Base-by-base conservation (phyloP, 371 early-diverging fungal species). In the Mucor mucedo region DNA sequence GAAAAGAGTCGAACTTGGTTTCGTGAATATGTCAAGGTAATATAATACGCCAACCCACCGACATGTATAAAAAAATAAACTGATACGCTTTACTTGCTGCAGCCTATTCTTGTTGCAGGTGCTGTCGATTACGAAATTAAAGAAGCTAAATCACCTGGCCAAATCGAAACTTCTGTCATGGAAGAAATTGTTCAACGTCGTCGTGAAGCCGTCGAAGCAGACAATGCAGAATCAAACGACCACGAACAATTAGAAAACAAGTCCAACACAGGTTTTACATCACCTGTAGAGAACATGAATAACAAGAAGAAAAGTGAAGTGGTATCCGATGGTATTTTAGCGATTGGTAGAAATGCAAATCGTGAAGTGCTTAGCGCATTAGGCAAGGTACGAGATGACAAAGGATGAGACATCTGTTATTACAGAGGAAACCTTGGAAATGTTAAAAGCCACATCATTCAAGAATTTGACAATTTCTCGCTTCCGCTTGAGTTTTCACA, bases 61-160 rank as follows among this genome's bases (percentile, higher is more conserved):
- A 21, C 21, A 21, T 45, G 3, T 2, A 52, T 40, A 57, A 40
- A 62, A 44, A 7, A 4, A 40, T 16, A 8, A 21, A 21, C 21
- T 21, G 21, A 21, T 1, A 21, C 21, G 0, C 1, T 57, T 48
- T 1, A 29, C 1, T 50, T n/a, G 21, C 21, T 21, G 16, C 73
- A 89, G 88, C 89, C 89, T 52, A 73, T 89, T n/a, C 78, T 89
- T 41, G 87, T 84, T 55, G 87, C 86, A 21, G 87, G 85, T 52
- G 89, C 89, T 38, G 62, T 89, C 39, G 89, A 89, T 56, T 89
- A 89, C 58, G 89, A 89, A 61, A 77, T 89, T 6, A 79, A 76
- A 56, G 89, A 89, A 69, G 88, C 80, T 1, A 68, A 64, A 32
- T 55, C 63, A 8, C 69, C 76, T 14, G 89, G 87, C 5, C 80